A percentile compares a stretch with the other conserved stretches of the same genome.
Conservation (phyloP, 306 rosid genomes). For the Fragaria nilgerrensis region DNA sequence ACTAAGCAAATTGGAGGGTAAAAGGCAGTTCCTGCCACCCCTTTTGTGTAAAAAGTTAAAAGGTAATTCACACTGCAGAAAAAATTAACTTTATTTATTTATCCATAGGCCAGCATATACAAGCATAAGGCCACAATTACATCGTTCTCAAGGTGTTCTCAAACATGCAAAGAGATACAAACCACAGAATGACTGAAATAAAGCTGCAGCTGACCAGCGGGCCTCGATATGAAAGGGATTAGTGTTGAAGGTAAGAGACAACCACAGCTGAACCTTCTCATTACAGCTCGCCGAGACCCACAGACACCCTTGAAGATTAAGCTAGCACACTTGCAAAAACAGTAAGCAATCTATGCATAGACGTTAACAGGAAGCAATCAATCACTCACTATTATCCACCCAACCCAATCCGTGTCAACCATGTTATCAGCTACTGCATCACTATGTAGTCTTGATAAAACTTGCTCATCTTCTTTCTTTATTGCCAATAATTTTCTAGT, state of each 20-base stretch:
- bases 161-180: not conserved
- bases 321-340: conserved; percentile 4
- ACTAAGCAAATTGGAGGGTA: not conserved
- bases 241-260: not conserved
- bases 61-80: not conserved
- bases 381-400: not conserved
- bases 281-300: not conserved
- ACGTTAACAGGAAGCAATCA: conserved; percentile 5
- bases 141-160: not conserved
- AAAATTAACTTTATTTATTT: not conserved
- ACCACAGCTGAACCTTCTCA: not conserved
- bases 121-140: not conserved
- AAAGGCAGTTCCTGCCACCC: not conserved
- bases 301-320: not conserved
- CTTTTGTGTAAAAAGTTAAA: not conserved
- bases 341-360: not conserved
- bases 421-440: conserved; percentile 1
- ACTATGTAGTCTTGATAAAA: not conserved
- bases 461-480: not conserved
- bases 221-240: not conserved
- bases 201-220: not conserved
- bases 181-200: not conserved
- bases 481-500: not conserved
- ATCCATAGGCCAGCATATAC: not conserved
- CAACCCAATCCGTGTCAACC: not conserved